Conservation (phyloP, 192 early-diverging fungal genomes). For the Backusella australiensis region DNA sequence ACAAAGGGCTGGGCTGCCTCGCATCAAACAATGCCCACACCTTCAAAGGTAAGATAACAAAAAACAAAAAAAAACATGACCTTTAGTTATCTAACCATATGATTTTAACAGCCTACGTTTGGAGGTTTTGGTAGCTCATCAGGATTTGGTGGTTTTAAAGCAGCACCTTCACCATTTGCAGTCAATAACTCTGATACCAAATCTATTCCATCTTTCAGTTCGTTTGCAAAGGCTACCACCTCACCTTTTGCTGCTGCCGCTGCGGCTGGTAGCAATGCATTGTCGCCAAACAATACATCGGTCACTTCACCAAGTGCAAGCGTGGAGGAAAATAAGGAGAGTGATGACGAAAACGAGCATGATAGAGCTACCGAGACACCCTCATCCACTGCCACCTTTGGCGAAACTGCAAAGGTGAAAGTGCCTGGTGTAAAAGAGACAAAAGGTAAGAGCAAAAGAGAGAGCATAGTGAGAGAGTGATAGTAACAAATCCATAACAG, state of each 20-base stretch:
- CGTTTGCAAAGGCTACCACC: conserved; percentile 32
- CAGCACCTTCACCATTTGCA: conserved; percentile 1
- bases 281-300: conserved; percentile 12
- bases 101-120: conserved; percentile 12
- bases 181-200: neutral
- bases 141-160: conserved; percentile 16
- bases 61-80: neutral
- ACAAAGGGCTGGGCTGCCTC: conserved; percentile 27
- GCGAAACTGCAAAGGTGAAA: conserved; percentile 26
- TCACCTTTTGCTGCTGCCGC: conserved; percentile 37
- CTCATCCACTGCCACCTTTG: conserved; percentile 17
- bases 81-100: neutral
- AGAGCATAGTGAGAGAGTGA: neutral
- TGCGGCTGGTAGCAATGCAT: conserved; percentile 13
- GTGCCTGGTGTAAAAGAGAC: conserved; percentile 30
- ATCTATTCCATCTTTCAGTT: conserved; percentile 25
- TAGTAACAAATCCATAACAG: neutral
- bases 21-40: conserved; percentile 20
- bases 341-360: conserved; percentile 13
- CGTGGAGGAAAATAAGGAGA: conserved; percentile 15
- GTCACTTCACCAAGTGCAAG: conserved; percentile 6
- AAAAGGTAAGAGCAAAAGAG: conserved; percentile 22
- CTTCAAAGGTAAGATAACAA: conserved; percentile 11
- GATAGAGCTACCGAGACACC: neutral
- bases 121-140: conserved; percentile 23